These are phyloP conservation scores for Patellifolia procumbens DNA, from an alignment of 179 eudicot genomes.

Conservation along the genomic window DNA sequence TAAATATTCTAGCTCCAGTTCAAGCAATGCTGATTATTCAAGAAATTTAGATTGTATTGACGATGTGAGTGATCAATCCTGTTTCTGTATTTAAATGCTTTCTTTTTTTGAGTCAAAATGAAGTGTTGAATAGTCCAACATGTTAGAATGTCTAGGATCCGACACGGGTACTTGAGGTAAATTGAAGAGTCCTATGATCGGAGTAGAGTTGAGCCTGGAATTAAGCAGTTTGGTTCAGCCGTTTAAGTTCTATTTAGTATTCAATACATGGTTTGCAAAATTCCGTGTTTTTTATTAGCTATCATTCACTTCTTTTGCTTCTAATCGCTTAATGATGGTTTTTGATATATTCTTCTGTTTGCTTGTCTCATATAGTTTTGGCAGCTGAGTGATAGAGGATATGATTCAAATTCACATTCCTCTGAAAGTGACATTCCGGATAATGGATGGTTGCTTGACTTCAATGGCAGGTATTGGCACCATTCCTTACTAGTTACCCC, in stretches of 20 bases:
- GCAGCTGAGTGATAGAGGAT: slow-evolving; percentile 62
- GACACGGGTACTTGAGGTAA: no score
- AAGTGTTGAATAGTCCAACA: no score
- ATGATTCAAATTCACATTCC: slow-evolving; percentile 68
- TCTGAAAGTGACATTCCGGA: slow-evolving; percentile 66
- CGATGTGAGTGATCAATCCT: slow-evolving; percentile 48
- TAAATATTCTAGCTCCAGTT: slow-evolving; percentile 31
- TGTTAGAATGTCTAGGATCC: no score
- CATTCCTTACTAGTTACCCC: slow-evolving; percentile 4
- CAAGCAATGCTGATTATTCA: slow-evolving; percentile 41
- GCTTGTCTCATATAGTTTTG: slow-evolving; percentile 33
- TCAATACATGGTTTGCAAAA: background rate
- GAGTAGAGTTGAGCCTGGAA: background rate
- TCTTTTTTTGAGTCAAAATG: no score
- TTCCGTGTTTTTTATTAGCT: background rate
- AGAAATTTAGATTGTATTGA: slow-evolving; percentile 43
- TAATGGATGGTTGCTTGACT: slow-evolving; percentile 42
- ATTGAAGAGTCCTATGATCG: no score
- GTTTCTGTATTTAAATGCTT: background rate
- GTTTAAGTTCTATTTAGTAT: background rate
- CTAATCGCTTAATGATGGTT: background rate
- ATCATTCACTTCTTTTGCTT: background rate
- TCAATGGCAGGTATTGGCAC: slow-evolving; percentile 53
- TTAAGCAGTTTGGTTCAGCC: background rate
- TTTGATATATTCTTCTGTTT: slow-evolving; percentile 22